These are phyloP conservation scores for Pseudozyma tsukubaensis DNA, from an alignment of 1,284 basidiomycete genomes.

Conservation along the genomic window DNA sequence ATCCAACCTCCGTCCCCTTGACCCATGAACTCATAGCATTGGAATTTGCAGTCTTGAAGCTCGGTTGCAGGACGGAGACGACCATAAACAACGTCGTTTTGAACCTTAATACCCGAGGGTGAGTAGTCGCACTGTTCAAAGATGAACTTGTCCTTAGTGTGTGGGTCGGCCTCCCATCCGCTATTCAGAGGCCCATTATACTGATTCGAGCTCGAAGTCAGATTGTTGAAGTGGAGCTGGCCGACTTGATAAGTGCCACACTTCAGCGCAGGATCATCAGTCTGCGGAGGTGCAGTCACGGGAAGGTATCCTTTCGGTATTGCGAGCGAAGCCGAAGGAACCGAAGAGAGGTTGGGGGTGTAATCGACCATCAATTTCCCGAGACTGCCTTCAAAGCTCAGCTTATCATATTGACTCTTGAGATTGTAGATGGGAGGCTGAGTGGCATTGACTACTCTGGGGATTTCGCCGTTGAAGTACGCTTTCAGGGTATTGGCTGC, in stretches of 20 bases:
- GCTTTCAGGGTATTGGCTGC: no score
- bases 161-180: slow-evolving; percentile 15
- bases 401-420: slow-evolving; percentile 1
- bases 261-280: slow-evolving; percentile 8
- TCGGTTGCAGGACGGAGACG: slow-evolving; percentile 28
- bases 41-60: slow-evolving; percentile 4
- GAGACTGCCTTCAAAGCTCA: slow-evolving; percentile 9
- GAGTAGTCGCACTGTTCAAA: slow-evolving; percentile 36
- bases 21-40: slow-evolving; percentile 14
- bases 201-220: slow-evolving; percentile 17
- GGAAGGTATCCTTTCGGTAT: not conserved
- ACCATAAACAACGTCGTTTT: slow-evolving; percentile 17
- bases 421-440: slow-evolving; percentile 15
- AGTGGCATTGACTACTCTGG: slow-evolving; percentile 6
- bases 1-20: slow-evolving; percentile 1
- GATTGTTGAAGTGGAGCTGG: slow-evolving; percentile 25
- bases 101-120: slow-evolving; percentile 5
- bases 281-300: slow-evolving; percentile 2
- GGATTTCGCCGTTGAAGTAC: slow-evolving; percentile 27
- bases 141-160: slow-evolving; percentile 19
- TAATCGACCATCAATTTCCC: slow-evolving; percentile 17
- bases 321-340: not conserved
- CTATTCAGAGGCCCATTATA: slow-evolving; percentile 25
- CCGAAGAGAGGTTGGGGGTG: slow-evolving; percentile 17
- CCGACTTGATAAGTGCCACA: slow-evolving; percentile 10